These are phyloP conservation scores for Penicillium paxilli DNA, from an alignment of 495 filamentous ascomycete genomes.

Conservation along the genomic window DNA sequence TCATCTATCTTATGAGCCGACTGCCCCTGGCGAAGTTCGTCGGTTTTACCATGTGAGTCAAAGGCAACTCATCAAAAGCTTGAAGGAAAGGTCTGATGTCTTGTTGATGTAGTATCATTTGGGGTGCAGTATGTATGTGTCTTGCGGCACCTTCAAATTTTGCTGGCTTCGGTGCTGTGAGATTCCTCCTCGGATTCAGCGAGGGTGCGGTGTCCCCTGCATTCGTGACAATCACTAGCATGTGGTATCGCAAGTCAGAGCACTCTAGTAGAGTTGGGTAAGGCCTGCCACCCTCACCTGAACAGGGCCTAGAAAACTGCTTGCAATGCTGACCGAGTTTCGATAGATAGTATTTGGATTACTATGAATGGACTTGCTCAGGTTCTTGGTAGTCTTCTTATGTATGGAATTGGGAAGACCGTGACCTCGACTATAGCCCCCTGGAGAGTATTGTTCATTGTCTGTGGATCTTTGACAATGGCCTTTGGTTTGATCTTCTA, in stretches of 20 bases:
- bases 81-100: too few relatives aligned
- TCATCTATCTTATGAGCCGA: too few relatives aligned
- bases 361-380: constrained; percentile 39
- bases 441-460: constrained; percentile 47
- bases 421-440: constrained; percentile 25
- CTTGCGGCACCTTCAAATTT: constrained; percentile 47
- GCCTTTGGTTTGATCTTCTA: constrained; percentile 38
- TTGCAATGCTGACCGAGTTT: too few relatives aligned
- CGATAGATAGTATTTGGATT: constrained; percentile 44
- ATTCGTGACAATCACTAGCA: constrained; percentile 54
- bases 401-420: constrained; percentile 56
- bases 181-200: constrained; percentile 42
- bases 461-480: constrained; percentile 40
- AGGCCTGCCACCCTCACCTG: too few relatives aligned
- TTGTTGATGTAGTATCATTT: too few relatives aligned
- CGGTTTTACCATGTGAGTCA: too few relatives aligned
- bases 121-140: constrained; percentile 25
- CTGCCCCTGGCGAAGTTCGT: too few relatives aligned
- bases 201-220: constrained; percentile 13
- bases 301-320: too few relatives aligned
- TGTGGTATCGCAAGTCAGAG: constrained; percentile 61
- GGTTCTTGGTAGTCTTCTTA: constrained; percentile 56
- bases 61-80: too few relatives aligned
- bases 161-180: constrained; percentile 40
- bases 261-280: too few relatives aligned